Evolutionary conservation across 192 early-diverging fungal genomes (phyloP).

Genomic region (Coemansia sp.): DNA sequence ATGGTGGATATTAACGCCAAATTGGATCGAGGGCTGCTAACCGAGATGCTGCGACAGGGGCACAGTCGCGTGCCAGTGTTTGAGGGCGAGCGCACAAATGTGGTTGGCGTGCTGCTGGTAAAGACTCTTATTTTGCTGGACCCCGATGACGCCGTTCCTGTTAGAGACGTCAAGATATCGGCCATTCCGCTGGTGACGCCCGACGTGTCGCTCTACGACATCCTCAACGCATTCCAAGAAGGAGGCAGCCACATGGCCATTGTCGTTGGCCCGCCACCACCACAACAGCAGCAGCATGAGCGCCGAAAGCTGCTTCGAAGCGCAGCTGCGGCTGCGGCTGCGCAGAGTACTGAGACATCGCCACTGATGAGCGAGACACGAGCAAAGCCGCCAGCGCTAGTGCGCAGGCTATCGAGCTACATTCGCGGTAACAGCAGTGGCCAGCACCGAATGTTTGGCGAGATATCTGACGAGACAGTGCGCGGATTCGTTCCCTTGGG

Average conservation of each 20-base stretch:
- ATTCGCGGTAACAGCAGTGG: constrained; percentile 24
- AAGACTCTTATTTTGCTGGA: constrained; percentile 77
- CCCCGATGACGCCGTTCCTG: constrained; percentile 67
- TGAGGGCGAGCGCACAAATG: constrained; percentile 60
- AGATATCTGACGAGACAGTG: constrained; percentile 44
- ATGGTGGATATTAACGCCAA: constrained; percentile 66
- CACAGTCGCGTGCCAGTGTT: constrained; percentile 81
- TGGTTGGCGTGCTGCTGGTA: constrained; percentile 82
- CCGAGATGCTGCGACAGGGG: constrained; percentile 67
- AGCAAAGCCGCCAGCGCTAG: constrained; percentile 19
- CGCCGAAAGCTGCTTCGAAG: background rate
- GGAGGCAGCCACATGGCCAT: constrained; percentile 85
- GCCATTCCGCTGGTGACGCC: constrained; percentile 54
- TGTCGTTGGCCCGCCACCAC: constrained; percentile 56
- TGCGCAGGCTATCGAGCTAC: constrained; percentile 40
- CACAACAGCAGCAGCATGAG: background rate
- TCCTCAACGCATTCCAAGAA: constrained; percentile 84
- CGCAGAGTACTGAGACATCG: constrained; percentile 1
- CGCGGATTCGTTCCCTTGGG: constrained; percentile 60
- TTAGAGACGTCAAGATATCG: constrained; percentile 61
- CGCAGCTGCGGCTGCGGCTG: background rate
- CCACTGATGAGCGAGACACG: constrained; percentile 12
- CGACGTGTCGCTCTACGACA: constrained; percentile 64
- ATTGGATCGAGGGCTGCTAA: constrained; percentile 59
- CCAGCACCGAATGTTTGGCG: constrained; percentile 11